phyloP scores from a whole-genome alignment of 768 basidiomycete species.

The Kwoniella dendrophila region DNA sequence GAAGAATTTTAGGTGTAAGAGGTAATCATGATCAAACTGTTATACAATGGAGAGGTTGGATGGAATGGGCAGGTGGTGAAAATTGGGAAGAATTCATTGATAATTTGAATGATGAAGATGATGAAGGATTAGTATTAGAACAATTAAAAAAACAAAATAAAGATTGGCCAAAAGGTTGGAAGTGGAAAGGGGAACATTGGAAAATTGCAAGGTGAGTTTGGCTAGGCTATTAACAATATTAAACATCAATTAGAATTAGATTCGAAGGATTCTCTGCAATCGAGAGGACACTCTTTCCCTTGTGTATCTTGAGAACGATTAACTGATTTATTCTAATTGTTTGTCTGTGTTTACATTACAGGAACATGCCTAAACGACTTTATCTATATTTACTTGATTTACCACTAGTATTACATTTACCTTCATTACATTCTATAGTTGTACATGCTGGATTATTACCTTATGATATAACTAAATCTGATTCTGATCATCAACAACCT shows the following conservation, averaged over 20 bases:
- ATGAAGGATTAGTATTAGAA: slow-evolving; percentile 58
- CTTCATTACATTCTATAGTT: slow-evolving; percentile 72
- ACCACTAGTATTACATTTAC: slow-evolving; percentile 74
- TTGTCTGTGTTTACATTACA: slow-evolving; percentile 26
- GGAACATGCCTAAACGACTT: slow-evolving; percentile 65
- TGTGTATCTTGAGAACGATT: no score
- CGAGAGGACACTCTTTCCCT: no score
- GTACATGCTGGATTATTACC: slow-evolving; percentile 84
- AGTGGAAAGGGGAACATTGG: slow-evolving; percentile 76
- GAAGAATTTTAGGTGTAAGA: slow-evolving; percentile 76
- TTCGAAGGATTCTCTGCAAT: no score
- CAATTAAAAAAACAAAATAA: slow-evolving; percentile 52
- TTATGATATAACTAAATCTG: slow-evolving; percentile 65
- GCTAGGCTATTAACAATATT: no score
- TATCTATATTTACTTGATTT: slow-evolving; percentile 74
- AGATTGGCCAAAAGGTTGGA: slow-evolving; percentile 68
- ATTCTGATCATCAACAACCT: slow-evolving; percentile 66
- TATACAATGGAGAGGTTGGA: slow-evolving; percentile 86
- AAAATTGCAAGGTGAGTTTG: slow-evolving; percentile 64
- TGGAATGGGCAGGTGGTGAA: slow-evolving; percentile 60
- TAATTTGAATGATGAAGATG: slow-evolving; percentile 10
- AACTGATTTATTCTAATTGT: slow-evolving; percentile 10
- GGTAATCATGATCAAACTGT: slow-evolving; percentile 91
- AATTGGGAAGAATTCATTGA: slow-evolving; percentile 62
- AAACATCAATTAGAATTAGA: no score